These are phyloP conservation scores for Diaporthe vaccinii DNA, from an alignment of 2,329 filamentous ascomycete species.

Conservation along the genomic window DNA sequence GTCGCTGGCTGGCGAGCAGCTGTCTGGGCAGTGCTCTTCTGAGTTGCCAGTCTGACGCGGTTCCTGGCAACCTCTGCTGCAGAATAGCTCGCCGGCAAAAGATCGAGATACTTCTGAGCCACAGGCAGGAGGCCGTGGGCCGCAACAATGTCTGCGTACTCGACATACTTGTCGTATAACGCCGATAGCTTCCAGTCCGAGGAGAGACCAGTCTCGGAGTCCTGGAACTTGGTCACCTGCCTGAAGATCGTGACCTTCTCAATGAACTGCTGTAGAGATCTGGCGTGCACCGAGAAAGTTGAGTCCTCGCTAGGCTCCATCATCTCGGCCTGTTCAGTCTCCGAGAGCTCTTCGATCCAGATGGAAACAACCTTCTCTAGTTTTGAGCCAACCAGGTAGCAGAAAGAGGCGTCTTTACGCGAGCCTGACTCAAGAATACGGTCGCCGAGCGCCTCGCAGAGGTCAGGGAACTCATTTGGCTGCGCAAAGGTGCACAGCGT, in stretches of 20 bases:
- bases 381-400: conserved; percentile 95
- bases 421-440: conserved; percentile 83
- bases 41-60: conserved; percentile 86
- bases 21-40: conserved; percentile 61
- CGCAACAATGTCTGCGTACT: conserved; percentile 96
- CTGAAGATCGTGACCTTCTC: conserved; percentile 99
- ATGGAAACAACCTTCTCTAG: conserved; percentile 96
- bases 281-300: conserved; percentile 91
- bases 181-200: conserved; percentile 90
- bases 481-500: conserved; percentile 96
- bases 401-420: conserved; percentile 94
- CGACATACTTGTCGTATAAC: conserved; percentile 94
- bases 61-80: conserved; percentile 89
- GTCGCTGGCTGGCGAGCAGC: conserved; percentile 50
- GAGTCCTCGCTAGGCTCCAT: conserved; percentile 79
- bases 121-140: conserved; percentile 88
- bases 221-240: conserved; percentile 91
- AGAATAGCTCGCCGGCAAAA: conserved; percentile 86
- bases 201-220: conserved; percentile 77
- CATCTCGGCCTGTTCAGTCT: conserved; percentile 82
- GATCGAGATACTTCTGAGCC: conserved; percentile 91
- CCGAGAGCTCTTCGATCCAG: conserved; percentile 91
- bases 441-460: conserved; percentile 95
- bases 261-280: conserved; percentile 90
- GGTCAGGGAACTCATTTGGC: conserved; percentile 89